A percentile compares a stretch with the other conserved stretches of the same genome.
These are phyloP conservation scores for Colletotrichum abscissum DNA, from an alignment of 2,329 filamentous ascomycete species.

Conservation along the genomic window DNA sequence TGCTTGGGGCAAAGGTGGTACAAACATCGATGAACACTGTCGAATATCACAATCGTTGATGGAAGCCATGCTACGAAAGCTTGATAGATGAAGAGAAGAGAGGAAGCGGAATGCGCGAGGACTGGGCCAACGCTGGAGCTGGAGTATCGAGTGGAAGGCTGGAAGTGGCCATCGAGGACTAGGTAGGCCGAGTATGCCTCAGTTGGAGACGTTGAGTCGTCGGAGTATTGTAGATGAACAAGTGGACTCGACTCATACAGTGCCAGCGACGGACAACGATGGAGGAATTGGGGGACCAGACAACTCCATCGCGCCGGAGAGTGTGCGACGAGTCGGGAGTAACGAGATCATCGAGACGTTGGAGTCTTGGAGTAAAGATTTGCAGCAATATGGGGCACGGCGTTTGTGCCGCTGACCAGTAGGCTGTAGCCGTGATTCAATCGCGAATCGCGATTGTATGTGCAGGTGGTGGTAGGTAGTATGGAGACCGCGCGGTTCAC, in stretches of 20 bases:
- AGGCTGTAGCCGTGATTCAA: neutral
- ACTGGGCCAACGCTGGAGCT: neutral
- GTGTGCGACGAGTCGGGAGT: neutral
- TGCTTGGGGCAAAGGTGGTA: neutral
- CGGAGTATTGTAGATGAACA: neutral
- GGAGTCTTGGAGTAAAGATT: neutral
- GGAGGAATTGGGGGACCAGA: neutral
- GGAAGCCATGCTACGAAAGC: neutral
- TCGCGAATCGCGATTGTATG: neutral
- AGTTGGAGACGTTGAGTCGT: neutral
- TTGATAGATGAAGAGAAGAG: neutral
- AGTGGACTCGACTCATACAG: neutral
- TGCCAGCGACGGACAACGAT: neutral
- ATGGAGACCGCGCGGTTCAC: neutral
- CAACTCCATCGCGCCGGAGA: neutral
- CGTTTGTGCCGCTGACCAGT: conserved; percentile 8
- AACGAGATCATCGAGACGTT: neutral
- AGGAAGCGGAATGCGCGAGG: neutral
- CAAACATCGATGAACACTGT: neutral
- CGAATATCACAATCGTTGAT: neutral
- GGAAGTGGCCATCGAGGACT: neutral
- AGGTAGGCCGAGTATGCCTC: neutral
- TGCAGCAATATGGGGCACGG: neutral
- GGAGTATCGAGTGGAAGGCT: neutral
- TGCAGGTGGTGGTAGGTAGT: neutral